Evolutionary conservation across 164 flowering plant species (phyloP).

Genomic region (Taxillus chinensis): DNA sequence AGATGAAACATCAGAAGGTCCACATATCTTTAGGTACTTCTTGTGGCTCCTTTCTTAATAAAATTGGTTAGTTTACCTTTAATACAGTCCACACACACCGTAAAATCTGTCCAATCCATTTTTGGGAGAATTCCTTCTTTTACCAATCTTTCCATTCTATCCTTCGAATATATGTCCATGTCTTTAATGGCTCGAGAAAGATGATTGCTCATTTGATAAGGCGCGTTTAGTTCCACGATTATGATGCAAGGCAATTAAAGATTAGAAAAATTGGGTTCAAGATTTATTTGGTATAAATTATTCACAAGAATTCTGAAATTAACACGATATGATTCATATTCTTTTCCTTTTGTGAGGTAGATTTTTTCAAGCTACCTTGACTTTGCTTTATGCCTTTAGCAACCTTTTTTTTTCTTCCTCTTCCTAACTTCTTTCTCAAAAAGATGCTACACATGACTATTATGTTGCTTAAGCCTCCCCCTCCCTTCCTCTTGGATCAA

Average conservation of each 20-base stretch:
- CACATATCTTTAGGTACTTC: not conserved
- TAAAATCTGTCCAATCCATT: not conserved
- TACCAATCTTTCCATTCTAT: no score
- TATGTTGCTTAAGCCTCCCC: no score
- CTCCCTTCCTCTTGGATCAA: not conserved
- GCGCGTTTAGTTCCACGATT: not conserved
- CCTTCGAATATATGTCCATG: not conserved
- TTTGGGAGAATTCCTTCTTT: no score
- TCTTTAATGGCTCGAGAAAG: not conserved
- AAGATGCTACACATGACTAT: no score
- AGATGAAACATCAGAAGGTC: not conserved
- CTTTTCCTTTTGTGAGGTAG: no score
- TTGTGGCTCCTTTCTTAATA: not conserved
- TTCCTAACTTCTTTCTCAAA: no score
- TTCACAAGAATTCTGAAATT: not conserved
- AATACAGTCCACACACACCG: not conserved
- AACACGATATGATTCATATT: no score
- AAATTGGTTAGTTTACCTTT: not conserved
- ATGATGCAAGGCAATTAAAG: not conserved
- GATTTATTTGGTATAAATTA: not conserved
- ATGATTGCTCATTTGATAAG: not conserved
- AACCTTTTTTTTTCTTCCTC: no score
- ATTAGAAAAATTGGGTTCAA: not conserved
- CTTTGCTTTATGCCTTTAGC: no score
- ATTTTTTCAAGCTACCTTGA: no score